Evolutionary conservation across 495 filamentous ascomycete genomes (phyloP), one percentile per base, ranked within the genome.

Genomic region (Penicillium antarcticum): DNA sequence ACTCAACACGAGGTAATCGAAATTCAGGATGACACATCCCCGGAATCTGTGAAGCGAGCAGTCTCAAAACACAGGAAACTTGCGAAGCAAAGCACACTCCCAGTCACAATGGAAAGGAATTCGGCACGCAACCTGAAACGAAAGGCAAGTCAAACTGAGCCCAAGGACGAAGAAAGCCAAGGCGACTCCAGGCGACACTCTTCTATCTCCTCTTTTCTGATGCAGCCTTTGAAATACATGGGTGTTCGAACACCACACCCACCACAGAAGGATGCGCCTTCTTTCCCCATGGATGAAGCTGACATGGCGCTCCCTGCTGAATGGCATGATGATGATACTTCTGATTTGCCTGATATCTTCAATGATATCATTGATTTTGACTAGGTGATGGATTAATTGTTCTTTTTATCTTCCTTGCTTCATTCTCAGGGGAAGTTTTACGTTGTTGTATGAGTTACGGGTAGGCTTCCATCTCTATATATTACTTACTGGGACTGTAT

Each of bases 301-400:
- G 18, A 29, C 14, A 26, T 38, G 23, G 46, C 32, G 29, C 17
- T 26, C 7, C 24, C 14, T 12, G n/a, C 13, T 16, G 23, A 16
- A 41, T 40, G 42, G 18, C 16, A 45, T 23, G 26, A 32, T 10
- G 42, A 45, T 13, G 38, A 37, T n/a, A 55, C 47, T 10, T 52
- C 56, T 10, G 43, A 40, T 11, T 37, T 74, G 26, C 49, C 69
- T 23, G 56, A 71, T 32, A 70, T 74, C 39, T 73, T 72, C 47
- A 68, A 66, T 19, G 66, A 73, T 34, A 60, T 71, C 37, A 62
- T 74, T 48, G 63, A 73, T 36, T 69, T 73, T 36, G 29, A 37
- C 8, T 47, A 47, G 11, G 14, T 1, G 34, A 2, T 5, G 5
- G 1, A 38, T 11, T 37, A 21, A 8, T 38, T 21, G 14, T 36